phyloP scores from a whole-genome alignment of 768 basidiomycete genomes.

The Boletus sp. region DNA sequence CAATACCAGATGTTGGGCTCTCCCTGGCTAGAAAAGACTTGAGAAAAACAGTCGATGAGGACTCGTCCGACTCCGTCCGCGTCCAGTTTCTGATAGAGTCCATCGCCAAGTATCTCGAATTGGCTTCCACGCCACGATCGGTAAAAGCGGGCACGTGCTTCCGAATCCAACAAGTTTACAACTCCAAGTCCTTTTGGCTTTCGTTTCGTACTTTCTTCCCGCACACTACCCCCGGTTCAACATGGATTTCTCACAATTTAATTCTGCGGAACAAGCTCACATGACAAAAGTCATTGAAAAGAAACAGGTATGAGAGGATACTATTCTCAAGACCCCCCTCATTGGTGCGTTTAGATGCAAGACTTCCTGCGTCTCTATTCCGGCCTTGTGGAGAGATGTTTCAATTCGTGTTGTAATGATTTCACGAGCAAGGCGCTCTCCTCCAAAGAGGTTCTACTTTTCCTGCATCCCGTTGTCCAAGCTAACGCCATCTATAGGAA shows the following conservation, averaged over 20 bases:
- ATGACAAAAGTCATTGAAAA: conserved; percentile 94
- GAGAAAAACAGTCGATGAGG: background rate
- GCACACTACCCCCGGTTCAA: conserved; percentile 6
- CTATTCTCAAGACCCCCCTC: background rate
- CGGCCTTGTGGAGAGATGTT: conserved; percentile 92
- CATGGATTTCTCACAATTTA: conserved; percentile 94
- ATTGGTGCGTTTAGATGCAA: conserved; percentile 70
- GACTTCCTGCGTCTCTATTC: conserved; percentile 97
- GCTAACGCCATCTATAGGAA: conserved; percentile 50
- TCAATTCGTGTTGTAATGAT: conserved; percentile 92
- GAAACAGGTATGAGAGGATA: conserved; percentile 68
- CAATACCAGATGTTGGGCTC: conserved; percentile 9
- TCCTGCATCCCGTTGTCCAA: background rate
- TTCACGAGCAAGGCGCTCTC: conserved; percentile 94
- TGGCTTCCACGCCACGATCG: conserved; percentile 8
- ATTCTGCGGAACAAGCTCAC: conserved; percentile 89
- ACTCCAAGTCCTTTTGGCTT: background rate
- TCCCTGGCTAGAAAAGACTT: background rate
- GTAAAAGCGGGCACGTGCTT: conserved; percentile 12
- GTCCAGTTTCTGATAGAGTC: background rate
- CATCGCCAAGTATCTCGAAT: background rate
- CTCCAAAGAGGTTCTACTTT: conserved; percentile 74
- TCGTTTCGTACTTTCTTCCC: background rate
- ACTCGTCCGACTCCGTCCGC: background rate
- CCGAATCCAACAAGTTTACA: background rate